Percentiles rank a stretch among this genome's conserved stretches.
Conservation (phyloP, 805 yeast species). For the Candida xiaguanensis region DNA sequence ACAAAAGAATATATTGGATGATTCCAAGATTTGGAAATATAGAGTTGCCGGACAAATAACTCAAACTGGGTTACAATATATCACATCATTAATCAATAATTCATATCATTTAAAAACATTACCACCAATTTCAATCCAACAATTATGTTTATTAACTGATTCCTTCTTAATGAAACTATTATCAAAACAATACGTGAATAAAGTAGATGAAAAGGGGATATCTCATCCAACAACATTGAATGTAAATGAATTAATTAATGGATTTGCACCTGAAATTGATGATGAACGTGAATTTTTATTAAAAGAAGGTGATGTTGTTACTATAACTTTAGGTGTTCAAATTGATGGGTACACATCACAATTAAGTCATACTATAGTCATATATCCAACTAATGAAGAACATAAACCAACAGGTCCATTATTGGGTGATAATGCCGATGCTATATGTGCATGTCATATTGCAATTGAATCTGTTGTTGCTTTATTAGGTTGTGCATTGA, state of each 20-base stretch:
- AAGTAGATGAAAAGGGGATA: conserved; percentile 83
- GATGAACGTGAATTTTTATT: conserved; percentile 45
- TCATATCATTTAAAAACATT: conserved; percentile 57
- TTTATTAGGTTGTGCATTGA: conserved; percentile 65
- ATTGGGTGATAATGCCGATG: conserved; percentile 83
- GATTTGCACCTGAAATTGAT: conserved; percentile 85
- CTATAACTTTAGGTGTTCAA: conserved; percentile 83
- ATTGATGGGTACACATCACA: conserved; percentile 93
- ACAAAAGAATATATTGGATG: conserved; percentile 65
- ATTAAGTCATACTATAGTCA: conserved; percentile 81
- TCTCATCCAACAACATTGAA: conserved; percentile 89
- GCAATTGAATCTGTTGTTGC: conserved; percentile 85
- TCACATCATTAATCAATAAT: conserved; percentile 64
- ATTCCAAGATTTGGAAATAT: conserved; percentile 69
- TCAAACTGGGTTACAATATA: conserved; percentile 73
- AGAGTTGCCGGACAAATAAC: conserved; percentile 85
- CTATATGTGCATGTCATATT: conserved; percentile 80
- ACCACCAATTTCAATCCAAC: conserved; percentile 51
- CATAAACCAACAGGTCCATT: conserved; percentile 70
- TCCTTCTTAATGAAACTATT: conserved; percentile 62
- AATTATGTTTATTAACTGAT: conserved; percentile 81
- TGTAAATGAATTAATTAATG: conserved; percentile 70
- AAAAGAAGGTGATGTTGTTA: conserved; percentile 78
- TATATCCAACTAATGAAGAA: conserved; percentile 57
- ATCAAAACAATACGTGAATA: conserved; percentile 53